Base-by-base conservation (phyloP, 1,139 yeast genomes). In the Saccharomycopsis hybrid region DNA sequence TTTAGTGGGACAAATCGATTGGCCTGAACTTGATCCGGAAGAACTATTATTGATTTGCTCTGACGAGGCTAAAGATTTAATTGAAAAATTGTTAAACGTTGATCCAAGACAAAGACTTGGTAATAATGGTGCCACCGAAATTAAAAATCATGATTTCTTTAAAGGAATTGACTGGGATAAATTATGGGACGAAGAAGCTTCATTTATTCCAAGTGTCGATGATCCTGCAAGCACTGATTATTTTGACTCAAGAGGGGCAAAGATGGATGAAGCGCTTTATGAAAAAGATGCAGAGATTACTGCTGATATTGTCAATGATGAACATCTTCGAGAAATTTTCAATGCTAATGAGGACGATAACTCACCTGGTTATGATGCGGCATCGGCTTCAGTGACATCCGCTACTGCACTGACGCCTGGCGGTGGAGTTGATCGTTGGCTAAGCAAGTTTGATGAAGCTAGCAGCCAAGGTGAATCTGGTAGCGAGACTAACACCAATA, bases 221-320 rank as follows among this genome's bases (percentile, higher is more conserved):
- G 77, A 88, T 58, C 96, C 96, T 0, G 96, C 86, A 60, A 81
- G 83, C 51, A 90, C 97, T 0, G 96, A 89, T 52, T 92, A 92
- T 62, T 94, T 92, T 65, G 98, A 94, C 60, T 61, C 77, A 7
- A 77, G 99, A 58, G 99, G 99, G 4, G 97, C 97, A 0, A 78
- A 74, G 11, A 65, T 83, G 54, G 72, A 50, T 40, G 46, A 46
- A 8, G 43, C 40, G 18, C 11, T 45, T 27, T 35, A 40, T 37
- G 47, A 49, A n/a, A 42, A 53, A 9, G 52, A 47, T 33, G 42
- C 28, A 5, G 46, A 41, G 11, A 13, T 27, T 5, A 41, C 25
- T 35, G 18, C 27, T 27, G 43, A 54, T 35, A 48, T 24, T 3
- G 55, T 45, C 3, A 56, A 56, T 27, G 55, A 50, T 11, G 35